These are phyloP conservation scores for Dissophora ornata DNA, from an alignment of 192 early-diverging fungal species.

Conservation along the genomic window DNA sequence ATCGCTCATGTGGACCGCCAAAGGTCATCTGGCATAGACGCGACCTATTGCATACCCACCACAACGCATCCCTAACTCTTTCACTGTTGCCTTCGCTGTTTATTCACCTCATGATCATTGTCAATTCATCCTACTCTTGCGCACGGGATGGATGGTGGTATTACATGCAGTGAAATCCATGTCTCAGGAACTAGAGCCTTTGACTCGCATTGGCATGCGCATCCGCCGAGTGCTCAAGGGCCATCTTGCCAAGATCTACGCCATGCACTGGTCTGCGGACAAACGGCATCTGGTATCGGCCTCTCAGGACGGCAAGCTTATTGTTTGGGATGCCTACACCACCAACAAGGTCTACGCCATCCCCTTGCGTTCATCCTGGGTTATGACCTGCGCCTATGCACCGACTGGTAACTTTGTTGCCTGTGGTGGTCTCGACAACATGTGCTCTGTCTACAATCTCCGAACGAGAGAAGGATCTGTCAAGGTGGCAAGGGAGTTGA, in stretches of 20 bases:
- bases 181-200: constrained; percentile 88
- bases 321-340: constrained; percentile 99
- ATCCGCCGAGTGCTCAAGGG: constrained; percentile 97
- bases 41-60: too few relatives aligned
- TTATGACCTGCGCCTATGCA: constrained; percentile 99
- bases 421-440: constrained; percentile 99
- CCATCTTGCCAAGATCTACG: constrained; percentile 98
- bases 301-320: constrained; percentile 99
- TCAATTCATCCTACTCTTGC: neutral
- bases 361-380: constrained; percentile 98
- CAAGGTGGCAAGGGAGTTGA: constrained; percentile 94
- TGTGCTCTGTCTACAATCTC: constrained; percentile 99
- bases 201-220: constrained; percentile 94
- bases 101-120: too few relatives aligned
- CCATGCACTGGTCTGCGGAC: constrained; percentile 99
- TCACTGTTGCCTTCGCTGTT: neutral
- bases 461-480: constrained; percentile 93
- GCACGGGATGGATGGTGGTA: too few relatives aligned
- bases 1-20: too few relatives aligned
- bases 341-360: constrained; percentile 99
- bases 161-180: constrained; percentile 83
- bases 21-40: too few relatives aligned
- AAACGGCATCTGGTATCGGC: constrained; percentile 97
- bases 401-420: constrained; percentile 98
- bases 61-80: too few relatives aligned